phyloP scores from a whole-genome alignment of 768 basidiomycete genomes.

The Podaxis sp. region DNA sequence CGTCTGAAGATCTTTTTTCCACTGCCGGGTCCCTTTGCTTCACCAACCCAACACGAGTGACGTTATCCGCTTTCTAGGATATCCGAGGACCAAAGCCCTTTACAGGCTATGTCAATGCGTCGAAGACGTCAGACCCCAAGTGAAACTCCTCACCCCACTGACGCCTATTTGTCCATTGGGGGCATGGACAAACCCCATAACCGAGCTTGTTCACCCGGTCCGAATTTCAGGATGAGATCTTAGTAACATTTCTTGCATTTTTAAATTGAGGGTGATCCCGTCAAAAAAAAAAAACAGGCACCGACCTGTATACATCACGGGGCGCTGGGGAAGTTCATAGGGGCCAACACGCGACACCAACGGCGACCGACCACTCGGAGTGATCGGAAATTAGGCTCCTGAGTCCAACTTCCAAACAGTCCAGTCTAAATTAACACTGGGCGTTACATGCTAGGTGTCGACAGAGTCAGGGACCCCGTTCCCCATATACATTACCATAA shows the following conservation, averaged over 20 bases:
- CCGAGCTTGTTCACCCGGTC: background rate
- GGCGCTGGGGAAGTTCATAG: background rate
- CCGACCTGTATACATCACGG: background rate
- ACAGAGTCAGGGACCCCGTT: background rate
- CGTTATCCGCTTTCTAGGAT: background rate
- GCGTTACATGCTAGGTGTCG: background rate
- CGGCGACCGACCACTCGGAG: conserved; percentile 1
- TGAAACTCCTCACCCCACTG: background rate
- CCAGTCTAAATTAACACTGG: background rate
- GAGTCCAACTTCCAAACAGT: background rate
- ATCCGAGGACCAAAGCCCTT: conserved; percentile 1
- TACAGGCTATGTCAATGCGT: background rate
- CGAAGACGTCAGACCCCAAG: background rate
- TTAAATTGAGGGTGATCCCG: background rate
- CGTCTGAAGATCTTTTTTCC: background rate
- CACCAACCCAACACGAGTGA: background rate
- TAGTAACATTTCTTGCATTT: background rate
- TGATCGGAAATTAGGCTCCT: background rate
- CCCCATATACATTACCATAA: background rate
- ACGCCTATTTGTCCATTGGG: background rate
- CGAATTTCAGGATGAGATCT: background rate
- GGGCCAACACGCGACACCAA: background rate
- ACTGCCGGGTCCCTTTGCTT: background rate
- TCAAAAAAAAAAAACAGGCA: background rate
- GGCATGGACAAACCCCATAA: background rate